phyloP scores from a whole-genome alignment of 176 grass and related monocot genomes.

The Carex scoparia region DNA sequence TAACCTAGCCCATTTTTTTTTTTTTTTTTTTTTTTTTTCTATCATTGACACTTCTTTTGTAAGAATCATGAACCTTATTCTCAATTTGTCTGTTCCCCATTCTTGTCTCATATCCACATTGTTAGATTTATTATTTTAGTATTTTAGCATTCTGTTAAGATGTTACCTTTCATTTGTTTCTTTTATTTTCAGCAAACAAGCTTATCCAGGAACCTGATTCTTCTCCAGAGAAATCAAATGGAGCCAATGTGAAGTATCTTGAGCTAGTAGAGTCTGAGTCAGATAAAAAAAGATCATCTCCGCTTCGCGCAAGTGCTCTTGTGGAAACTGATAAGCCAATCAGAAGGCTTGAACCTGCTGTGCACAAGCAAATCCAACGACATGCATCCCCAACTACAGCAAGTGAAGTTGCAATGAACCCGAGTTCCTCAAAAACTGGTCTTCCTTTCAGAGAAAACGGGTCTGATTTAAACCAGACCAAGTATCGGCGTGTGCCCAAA shows the following conservation, averaged over 20 bases:
- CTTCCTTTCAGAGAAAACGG: constrained; percentile 23
- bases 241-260: constrained; percentile 62
- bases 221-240: constrained; percentile 40
- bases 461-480: constrained; percentile 28
- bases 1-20: neutral
- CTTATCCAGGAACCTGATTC: constrained; percentile 31
- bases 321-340: neutral
- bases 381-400: neutral
- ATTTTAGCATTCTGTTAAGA: neutral
- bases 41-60: neutral
- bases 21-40: neutral
- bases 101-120: neutral
- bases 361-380: neutral
- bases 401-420: constrained; percentile 21
- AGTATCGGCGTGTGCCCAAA: constrained; percentile 47
- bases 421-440: constrained; percentile 30
- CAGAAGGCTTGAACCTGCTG: neutral
- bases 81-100: neutral
- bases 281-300: constrained; percentile 42
- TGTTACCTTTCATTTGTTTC: neutral
- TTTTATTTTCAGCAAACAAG: constrained; percentile 61
- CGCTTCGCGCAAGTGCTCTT: constrained; percentile 5
- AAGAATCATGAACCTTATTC: neutral
- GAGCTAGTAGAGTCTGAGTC: constrained; percentile 48
- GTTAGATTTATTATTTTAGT: neutral